Percentiles rank a stretch among this genome's conserved stretches.
These are phyloP conservation scores for Boletus sp. DNA, from an alignment of 768 basidiomycete genomes.

Conservation along the genomic window DNA sequence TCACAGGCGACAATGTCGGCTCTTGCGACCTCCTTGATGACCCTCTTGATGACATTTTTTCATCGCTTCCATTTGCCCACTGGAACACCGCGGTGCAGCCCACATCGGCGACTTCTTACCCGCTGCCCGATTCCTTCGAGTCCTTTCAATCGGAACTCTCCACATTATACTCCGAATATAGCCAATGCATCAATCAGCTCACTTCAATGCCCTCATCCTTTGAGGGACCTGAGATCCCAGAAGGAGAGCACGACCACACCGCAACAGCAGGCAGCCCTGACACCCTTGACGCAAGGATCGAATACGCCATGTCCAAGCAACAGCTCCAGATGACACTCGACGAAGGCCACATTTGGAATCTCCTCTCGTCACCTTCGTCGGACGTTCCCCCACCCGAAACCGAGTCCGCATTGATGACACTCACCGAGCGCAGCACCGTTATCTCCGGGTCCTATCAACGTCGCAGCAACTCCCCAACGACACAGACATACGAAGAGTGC, in stretches of 20 bases:
- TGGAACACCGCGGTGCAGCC: conserved; percentile 27
- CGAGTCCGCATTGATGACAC: conserved; percentile 26
- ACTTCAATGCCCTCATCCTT: conserved; percentile 38
- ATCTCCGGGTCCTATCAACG: conserved; percentile 67
- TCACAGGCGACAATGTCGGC: conserved; percentile 3
- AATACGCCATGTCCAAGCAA: conserved; percentile 56
- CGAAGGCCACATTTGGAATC: conserved; percentile 61
- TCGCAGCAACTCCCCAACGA: conserved; percentile 59
- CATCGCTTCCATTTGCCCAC: conserved; percentile 22
- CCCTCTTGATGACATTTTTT: conserved; percentile 12
- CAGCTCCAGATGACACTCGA: conserved; percentile 59
- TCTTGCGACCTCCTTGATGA: conserved; percentile 12
- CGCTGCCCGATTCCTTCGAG: conserved; percentile 22
- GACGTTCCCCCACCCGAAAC: conserved; percentile 16
- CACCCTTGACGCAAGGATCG: conserved; percentile 37
- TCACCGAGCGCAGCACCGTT: conserved; percentile 50
- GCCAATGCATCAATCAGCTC: conserved; percentile 45
- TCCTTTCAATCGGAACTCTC: conserved; percentile 38
- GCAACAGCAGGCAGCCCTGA: conserved; percentile 15
- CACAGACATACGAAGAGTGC: conserved; percentile 66
- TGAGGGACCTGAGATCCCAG: conserved; percentile 14
- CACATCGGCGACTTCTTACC: not conserved
- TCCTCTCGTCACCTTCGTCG: conserved; percentile 30
- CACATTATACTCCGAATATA: conserved; percentile 51
- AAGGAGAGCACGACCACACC: not conserved